phyloP scores from a whole-genome alignment of 768 basidiomycete species.

The Podaxis carcinomalis region DNA sequence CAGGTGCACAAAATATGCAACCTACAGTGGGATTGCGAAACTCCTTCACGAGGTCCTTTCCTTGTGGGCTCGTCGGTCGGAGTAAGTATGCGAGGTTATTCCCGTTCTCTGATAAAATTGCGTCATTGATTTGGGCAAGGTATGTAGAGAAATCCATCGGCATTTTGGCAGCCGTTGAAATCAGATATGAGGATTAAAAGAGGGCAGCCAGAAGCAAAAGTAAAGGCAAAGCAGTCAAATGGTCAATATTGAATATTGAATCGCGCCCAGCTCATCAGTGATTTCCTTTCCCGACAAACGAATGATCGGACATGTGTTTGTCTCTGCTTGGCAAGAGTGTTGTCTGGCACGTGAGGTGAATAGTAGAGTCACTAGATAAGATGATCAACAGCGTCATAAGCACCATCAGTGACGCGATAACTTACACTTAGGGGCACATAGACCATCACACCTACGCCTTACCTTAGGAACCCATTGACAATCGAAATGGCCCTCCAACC shows the following conservation, averaged over 20 bases:
- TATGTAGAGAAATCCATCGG: conserved; percentile 59
- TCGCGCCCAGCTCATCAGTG: not conserved
- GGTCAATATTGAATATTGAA: not conserved
- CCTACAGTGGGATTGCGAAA: conserved; percentile 53
- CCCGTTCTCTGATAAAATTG: conserved; percentile 60
- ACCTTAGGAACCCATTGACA: not conserved
- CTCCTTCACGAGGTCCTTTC: conserved; percentile 70
- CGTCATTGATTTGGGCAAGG: conserved; percentile 55
- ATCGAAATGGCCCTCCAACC: conserved; percentile 73
- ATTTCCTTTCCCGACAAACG: not conserved
- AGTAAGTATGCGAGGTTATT: conserved; percentile 70
- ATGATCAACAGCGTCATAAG: not conserved
- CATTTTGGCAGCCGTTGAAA: conserved; percentile 18
- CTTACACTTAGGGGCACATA: not conserved
- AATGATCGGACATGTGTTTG: not conserved
- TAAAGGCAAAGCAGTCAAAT: not conserved
- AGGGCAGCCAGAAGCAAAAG: too few relatives aligned
- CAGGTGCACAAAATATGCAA: not conserved
- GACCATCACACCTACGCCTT: not conserved
- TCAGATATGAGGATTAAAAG: too few relatives aligned
- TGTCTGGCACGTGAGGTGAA: not conserved
- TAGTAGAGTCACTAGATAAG: too few relatives aligned
- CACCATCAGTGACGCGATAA: not conserved
- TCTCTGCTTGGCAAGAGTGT: not conserved
- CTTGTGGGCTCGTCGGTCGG: conserved; percentile 72